phyloP scores from a whole-genome alignment of 2,329 filamentous ascomycete genomes.

The Diaporthe citriasiana region DNA sequence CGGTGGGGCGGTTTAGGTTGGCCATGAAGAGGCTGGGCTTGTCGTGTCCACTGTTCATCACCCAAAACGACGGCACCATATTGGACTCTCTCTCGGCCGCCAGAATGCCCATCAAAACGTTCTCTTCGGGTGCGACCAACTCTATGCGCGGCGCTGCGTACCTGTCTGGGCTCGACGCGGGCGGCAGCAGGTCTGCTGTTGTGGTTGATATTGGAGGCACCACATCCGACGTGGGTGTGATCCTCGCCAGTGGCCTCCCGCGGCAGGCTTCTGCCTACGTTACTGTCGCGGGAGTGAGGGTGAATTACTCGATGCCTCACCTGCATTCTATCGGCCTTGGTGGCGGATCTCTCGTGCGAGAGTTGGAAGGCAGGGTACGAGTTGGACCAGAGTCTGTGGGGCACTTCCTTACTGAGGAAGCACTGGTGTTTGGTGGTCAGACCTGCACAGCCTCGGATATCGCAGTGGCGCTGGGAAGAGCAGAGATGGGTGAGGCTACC shows the following conservation, averaged over 20 bases:
- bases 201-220: constrained; percentile 69
- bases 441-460: constrained; percentile 64
- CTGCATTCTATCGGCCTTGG: constrained; percentile 58
- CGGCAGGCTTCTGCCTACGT: constrained; percentile 61
- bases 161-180: constrained; percentile 57
- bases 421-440: constrained; percentile 62
- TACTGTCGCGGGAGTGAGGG: constrained; percentile 61
- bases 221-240: constrained; percentile 64
- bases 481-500: constrained; percentile 60
- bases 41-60: constrained; percentile 59
- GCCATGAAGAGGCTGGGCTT: constrained; percentile 59
- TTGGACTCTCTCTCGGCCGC: constrained; percentile 57
- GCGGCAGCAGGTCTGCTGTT: constrained; percentile 48
- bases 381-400: constrained; percentile 67
- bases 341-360: constrained; percentile 57
- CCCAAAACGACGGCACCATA: constrained; percentile 65
- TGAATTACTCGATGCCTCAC: constrained; percentile 56
- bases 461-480: constrained; percentile 56
- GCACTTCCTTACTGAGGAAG: constrained; percentile 59
- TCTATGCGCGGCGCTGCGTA: constrained; percentile 66
- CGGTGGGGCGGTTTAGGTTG: constrained; percentile 59
- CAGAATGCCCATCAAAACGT: constrained; percentile 62
- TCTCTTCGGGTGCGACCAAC: constrained; percentile 64
- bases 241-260: constrained; percentile 63
- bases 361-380: constrained; percentile 50